phyloP scores from a whole-genome alignment of 495 filamentous ascomycete species.

The Annulohypoxylon maeteangense region DNA sequence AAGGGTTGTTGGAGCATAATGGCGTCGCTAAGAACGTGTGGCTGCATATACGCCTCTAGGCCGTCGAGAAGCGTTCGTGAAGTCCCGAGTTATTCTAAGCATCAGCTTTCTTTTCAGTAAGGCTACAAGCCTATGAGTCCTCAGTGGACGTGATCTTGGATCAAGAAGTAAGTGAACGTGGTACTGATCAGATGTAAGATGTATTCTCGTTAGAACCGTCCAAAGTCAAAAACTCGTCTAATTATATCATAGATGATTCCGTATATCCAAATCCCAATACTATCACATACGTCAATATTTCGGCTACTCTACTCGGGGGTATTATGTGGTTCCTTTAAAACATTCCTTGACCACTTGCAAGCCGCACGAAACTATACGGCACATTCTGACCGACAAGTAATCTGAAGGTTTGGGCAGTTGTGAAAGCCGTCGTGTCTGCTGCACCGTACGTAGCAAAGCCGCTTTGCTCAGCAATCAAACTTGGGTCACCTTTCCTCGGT shows the following conservation, averaged over 20 bases:
- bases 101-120: too few relatives aligned
- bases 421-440: slow-evolving; percentile 82
- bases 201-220: slow-evolving; percentile 15
- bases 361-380: slow-evolving; percentile 83
- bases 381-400: slow-evolving; percentile 86
- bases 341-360: slow-evolving; percentile 76
- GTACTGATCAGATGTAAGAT: not conserved
- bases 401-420: slow-evolving; percentile 80
- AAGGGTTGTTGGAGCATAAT: slow-evolving; percentile 9
- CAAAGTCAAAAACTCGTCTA: slow-evolving; percentile 18
- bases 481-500: slow-evolving; percentile 72
- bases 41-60: slow-evolving; percentile 6
- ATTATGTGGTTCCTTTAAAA: slow-evolving; percentile 58
- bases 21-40: slow-evolving; percentile 1
- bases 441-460: slow-evolving; percentile 84
- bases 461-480: slow-evolving; percentile 71
- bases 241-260: slow-evolving; percentile 19
- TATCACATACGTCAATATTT: not conserved
- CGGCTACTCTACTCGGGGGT: slow-evolving; percentile 26
- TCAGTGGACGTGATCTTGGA: not conserved
- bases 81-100: not conserved
- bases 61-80: not conserved
- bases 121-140: not conserved
- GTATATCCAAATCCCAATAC: slow-evolving; percentile 12
- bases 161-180: not conserved